Evolutionary conservation across 2,329 filamentous ascomycete genomes (phyloP), one percentile per base, ranked within the genome.

Genomic region (Rasamsonia emersonii): DNA sequence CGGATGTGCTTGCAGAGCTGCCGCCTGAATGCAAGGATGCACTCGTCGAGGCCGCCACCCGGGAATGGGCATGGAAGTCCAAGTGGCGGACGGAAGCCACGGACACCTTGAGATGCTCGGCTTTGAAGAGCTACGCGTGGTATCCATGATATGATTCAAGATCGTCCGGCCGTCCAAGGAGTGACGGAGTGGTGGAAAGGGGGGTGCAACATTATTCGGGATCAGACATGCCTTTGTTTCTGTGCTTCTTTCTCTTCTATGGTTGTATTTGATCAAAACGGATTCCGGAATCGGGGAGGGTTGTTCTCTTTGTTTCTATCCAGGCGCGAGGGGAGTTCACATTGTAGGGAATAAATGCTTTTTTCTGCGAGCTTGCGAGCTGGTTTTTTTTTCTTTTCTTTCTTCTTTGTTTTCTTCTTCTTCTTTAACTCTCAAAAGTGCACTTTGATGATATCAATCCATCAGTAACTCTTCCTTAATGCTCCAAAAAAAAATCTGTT

Each of bases 71-170:
- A 33, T 96, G 86, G 83, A 83, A 83, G 54, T 65, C 59, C 18
- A 71, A 70, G 41, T 94, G 86, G 85, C 73, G 73, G 10, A 69
- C 73, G 4, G 88, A 95, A 59, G 66, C 56, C 20, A 59, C 68
- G 7, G 73, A 75, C 49, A 69, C 68, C 4, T 35, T 47, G 10
- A 46, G 57, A 13, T 44, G 46, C 10, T 44, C 42, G 7, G 47
- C 56, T 5, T 41, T 50, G 10, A 56, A 59, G 46, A 61, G 56
- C 21, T 62, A 59, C 42, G 49, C 56, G 7, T 62, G 59, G 58
- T 54, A 51, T 39, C 56, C 57, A 21, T 61, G 33, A 50, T 35
- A 18, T 21, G 5, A 1, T 5, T 20, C 2, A 27, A 9, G 20
- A 8, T 23, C 20, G 11, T 23, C 11, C 11, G 8, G 9, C 20